Conservation (phyloP, 2,329 filamentous ascomycete genomes). For the Furcasterigmium furcatum region DNA sequence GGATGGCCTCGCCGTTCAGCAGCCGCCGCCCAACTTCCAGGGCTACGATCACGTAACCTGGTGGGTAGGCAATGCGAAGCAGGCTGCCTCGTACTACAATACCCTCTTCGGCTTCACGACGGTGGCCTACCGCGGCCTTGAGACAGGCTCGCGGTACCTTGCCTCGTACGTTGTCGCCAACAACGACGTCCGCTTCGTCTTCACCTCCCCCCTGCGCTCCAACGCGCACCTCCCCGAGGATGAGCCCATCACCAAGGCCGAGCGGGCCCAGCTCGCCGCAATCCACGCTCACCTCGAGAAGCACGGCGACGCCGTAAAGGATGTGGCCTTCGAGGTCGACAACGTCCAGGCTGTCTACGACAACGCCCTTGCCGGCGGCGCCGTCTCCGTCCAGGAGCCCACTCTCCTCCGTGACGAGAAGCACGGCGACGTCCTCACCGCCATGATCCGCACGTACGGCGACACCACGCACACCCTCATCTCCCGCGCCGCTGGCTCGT, state of each 20-base stretch:
- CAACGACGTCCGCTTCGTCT: conserved; percentile 73
- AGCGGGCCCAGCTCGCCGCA: conserved; percentile 64
- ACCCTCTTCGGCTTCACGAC: conserved; percentile 81
- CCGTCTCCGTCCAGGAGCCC: conserved; percentile 61
- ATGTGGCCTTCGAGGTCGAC: conserved; percentile 94
- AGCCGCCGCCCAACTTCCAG: conserved; percentile 57
- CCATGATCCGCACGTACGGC: conserved; percentile 87
- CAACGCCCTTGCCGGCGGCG: conserved; percentile 65
- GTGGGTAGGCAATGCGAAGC: conserved; percentile 97
- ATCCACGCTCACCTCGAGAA: conserved; percentile 81
- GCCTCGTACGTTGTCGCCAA: conserved; percentile 84
- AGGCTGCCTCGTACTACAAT: conserved; percentile 86
- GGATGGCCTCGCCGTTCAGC: conserved; percentile 51
- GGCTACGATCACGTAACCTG: conserved; percentile 93
- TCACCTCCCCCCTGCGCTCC: conserved; percentile 77
- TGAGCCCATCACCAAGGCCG: conserved; percentile 59
- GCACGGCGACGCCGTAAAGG: conserved; percentile 92
- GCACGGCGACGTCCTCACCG: conserved; percentile 65
- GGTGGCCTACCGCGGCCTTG: conserved; percentile 81
- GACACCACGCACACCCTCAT: conserved; percentile 94
- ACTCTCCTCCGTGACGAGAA: conserved; percentile 50
- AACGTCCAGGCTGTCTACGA: conserved; percentile 77
- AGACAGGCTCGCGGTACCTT: conserved; percentile 78
- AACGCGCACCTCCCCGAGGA: conserved; percentile 49
- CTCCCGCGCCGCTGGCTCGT: conserved; percentile 56